Evolutionary conservation across 2,329 filamentous ascomycete genomes (phyloP), one percentile per base, ranked within the genome.

Genomic region (Penicillium oxalicum): DNA sequence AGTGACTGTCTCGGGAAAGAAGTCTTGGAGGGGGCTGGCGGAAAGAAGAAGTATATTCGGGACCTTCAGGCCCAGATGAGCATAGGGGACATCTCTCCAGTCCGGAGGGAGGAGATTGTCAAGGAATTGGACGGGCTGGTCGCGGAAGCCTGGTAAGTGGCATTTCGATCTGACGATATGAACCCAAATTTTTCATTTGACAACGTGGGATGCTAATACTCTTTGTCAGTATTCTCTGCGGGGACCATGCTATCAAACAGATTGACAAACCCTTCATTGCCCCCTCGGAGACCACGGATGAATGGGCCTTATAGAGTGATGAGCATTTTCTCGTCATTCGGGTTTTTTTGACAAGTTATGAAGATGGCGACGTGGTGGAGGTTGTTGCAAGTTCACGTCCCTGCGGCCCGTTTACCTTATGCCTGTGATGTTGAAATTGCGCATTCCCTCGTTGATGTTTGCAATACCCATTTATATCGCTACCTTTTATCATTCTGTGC

Each of bases 181-280:
- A 8, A 28, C 35, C 9, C 6, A 7, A 2, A 26, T 25, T 12
- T 5, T 28, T 3, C 18, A 18, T 18, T 18, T 18, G 18, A 18
- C 18, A 18, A 18, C 18, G 18, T 9, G n/a, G 18, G 9, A 9
- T 50, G 36, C 53, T 65, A 62, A 66, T 59, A 36, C 11, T 40
- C 25, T 41, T 13, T 18, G 40, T 27, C 58, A 93, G 91, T 75
- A 90, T 97, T 47, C 74, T 98, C 18, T 98, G 93, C 69, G 91
- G 90, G 64, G 93, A 98, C 56, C 82, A 94, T 71, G 93, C 91
- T 2, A 95, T 98, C 63, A 94, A 91, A 74, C 81, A 87, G 62
- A 88, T 98, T 50, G 89, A 96, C 61, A 89, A 95, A 72, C 91
- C 93, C 0, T 97, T 98, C 65, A 81, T 97, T 48, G 80, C 78